A percentile compares a stretch with the other conserved stretches of the same genome.
Conservation (phyloP, 2,329 filamentous ascomycete species). For the Torrubiellomyces zombiae region DNA sequence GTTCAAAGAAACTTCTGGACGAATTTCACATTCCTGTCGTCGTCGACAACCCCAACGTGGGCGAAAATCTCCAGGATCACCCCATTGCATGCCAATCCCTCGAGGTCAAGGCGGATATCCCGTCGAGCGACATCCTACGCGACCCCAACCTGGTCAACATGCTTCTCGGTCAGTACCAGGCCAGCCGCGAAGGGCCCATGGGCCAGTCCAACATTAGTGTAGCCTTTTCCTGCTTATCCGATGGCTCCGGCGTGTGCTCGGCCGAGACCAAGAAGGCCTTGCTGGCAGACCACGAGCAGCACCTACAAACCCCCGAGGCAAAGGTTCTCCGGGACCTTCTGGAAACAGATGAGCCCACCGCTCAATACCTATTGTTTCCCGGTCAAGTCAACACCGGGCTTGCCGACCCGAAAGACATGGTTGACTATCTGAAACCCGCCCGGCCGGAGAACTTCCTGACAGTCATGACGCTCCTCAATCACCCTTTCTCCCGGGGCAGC, state of each 20-base stretch:
- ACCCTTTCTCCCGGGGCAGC: slow-evolving; percentile 42
- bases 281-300: slow-evolving; percentile 7
- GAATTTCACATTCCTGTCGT: slow-evolving; percentile 14
- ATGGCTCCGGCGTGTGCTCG: slow-evolving; percentile 11
- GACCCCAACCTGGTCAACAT: slow-evolving; percentile 15
- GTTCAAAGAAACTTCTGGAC: slow-evolving; percentile 16
- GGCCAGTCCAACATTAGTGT: slow-evolving; percentile 21
- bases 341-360: slow-evolving; percentile 13
- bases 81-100: slow-evolving; percentile 5
- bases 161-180: slow-evolving; percentile 19
- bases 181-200: slow-evolving; percentile 14
- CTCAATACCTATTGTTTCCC: slow-evolving; percentile 18
- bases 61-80: slow-evolving; percentile 22
- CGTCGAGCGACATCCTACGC: slow-evolving; percentile 16
- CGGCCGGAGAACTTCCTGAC: slow-evolving; percentile 34
- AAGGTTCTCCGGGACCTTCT: slow-evolving; percentile 13
- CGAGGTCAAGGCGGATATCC: slow-evolving; percentile 3
- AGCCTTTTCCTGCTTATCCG: slow-evolving; percentile 17
- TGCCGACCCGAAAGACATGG: not conserved
- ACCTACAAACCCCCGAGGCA: slow-evolving; percentile 6
- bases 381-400: slow-evolving; percentile 11
- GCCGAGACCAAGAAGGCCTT: slow-evolving; percentile 7
- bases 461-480: slow-evolving; percentile 37
- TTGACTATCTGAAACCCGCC: slow-evolving; percentile 1
- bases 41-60: slow-evolving; percentile 19